A percentile compares a stretch with the other conserved stretches of the same genome.
These are phyloP conservation scores for Groenewaldozyma salmanticensis DNA, from an alignment of 805 yeast species.

Conservation along the genomic window DNA sequence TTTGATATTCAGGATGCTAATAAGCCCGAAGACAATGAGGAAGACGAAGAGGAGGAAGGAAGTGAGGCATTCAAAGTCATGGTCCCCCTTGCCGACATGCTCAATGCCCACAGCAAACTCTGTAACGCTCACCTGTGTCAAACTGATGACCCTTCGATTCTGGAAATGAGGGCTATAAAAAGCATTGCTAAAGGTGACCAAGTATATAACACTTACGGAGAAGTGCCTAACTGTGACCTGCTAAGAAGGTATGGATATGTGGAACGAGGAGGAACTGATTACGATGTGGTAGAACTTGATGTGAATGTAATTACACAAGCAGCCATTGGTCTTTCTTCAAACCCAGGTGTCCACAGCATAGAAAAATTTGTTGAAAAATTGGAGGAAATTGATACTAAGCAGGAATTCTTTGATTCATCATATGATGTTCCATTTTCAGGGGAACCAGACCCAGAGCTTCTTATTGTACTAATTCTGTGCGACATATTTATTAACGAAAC, in stretches of 20 bases:
- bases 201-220: slow-evolving; percentile 81
- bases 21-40: slow-evolving; percentile 28
- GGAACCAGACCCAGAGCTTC: slow-evolving; percentile 13
- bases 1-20: slow-evolving; percentile 57
- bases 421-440: slow-evolving; percentile 17
- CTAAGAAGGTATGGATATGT: slow-evolving; percentile 88
- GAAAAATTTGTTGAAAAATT: slow-evolving; percentile 2
- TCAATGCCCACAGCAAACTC: slow-evolving; percentile 73
- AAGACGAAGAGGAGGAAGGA: slow-evolving; percentile 30
- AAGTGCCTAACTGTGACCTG: slow-evolving; percentile 83
- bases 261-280: slow-evolving; percentile 59
- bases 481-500: slow-evolving; percentile 1
- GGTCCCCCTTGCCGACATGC: slow-evolving; percentile 88
- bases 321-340: not conserved
- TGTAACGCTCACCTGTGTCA: slow-evolving; percentile 62
- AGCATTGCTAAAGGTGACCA: slow-evolving; percentile 59
- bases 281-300: slow-evolving; percentile 74
- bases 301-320: slow-evolving; percentile 33
- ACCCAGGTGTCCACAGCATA: slow-evolving; percentile 3
- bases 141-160: slow-evolving; percentile 25
- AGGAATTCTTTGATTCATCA: slow-evolving; percentile 18
- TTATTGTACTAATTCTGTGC: slow-evolving; percentile 6
- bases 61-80: slow-evolving; percentile 52
- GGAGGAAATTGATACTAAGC: slow-evolving; percentile 14
- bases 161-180: slow-evolving; percentile 66